Base-by-base conservation (phyloP, 495 filamentous ascomycete genomes). In the Echria macrotheca region DNA sequence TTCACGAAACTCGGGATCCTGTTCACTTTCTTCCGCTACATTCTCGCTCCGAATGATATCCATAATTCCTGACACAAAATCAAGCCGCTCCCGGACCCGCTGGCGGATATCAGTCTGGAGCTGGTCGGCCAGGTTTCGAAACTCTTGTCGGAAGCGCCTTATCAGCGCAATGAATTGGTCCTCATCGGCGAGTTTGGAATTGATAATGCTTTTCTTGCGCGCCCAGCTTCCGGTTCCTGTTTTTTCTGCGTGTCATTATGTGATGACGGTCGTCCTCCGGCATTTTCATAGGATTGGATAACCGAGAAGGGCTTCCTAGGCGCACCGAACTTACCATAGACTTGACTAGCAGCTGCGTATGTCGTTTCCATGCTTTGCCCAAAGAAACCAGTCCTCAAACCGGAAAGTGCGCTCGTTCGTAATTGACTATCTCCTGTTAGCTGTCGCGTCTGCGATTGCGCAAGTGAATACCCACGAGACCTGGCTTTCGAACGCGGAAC, bases 371-470 rank as follows among this genome's bases (percentile, higher is more conserved):
- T 65, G 22, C 57, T 45, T 49, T 60, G 17, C 1, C 61, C 67
- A n/a, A 68, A 58, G 23, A 65, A 63, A 1, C 67, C 59, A 1
- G 58, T 69, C 23, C 60, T 48, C n/a, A 68, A 38, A 18, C 65
- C 51, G 1, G 65, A 65, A 22, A 66, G 47, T 0, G 57, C 64
- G 32, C 65, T 52, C 11, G 57, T 67, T 38, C 54, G 51, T 24
- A 67, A 45, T 24, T 45, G 14, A 7, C 9, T 31, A 4, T 53
- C 10, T 47, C 17, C 35, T 12, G 7, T 54, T 32, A 56, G 44
- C 29, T 6, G 11, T 17, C 1, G 11, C 9, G 12, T 24, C 24
- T 26, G 17, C 18, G 14, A 2, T 9, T 1, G 31, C 2, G 23
- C 18, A 21, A 22, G n/a, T 37, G 33, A 18, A 6, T 1, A 46